Evolutionary conservation across 345 rosid species (phyloP).

Genomic region (Pseudoturritis turrita): DNA sequence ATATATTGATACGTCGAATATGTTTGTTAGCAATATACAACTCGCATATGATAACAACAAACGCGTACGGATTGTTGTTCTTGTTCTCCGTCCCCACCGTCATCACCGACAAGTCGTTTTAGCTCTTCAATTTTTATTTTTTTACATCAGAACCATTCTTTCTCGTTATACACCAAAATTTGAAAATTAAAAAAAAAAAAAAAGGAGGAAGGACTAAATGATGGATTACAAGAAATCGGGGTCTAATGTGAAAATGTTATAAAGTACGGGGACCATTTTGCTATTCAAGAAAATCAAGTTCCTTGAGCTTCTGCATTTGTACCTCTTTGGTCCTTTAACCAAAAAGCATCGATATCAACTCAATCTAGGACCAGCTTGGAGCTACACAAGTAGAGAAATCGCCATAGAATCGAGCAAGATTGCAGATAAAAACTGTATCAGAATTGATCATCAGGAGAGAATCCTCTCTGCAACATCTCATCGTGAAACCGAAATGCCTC

Average conservation of each 20-base stretch:
- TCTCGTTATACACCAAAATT: neutral
- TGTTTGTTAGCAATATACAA: constrained; percentile 9
- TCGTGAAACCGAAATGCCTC: constrained; percentile 82
- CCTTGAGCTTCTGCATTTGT: neutral
- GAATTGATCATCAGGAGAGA: constrained; percentile 72
- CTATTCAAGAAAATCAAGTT: neutral
- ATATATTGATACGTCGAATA: constrained; percentile 1
- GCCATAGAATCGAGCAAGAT: neutral
- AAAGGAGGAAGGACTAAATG: neutral
- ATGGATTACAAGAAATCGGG: neutral
- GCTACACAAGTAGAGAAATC: too few species aligned
- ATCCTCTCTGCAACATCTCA: constrained; percentile 78
- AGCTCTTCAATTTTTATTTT: too few species aligned
- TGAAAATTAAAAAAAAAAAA: neutral
- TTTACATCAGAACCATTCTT: too few species aligned
- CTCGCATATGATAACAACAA: constrained; percentile 1
- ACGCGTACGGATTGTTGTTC: constrained; percentile 17
- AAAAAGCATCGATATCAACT: too few species aligned
- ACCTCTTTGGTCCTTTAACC: too few species aligned
- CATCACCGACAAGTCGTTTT: constrained; percentile 8
- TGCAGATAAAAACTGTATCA: constrained; percentile 15
- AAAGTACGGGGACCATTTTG: neutral
- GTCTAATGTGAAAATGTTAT: neutral
- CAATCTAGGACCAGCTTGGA: too few species aligned
- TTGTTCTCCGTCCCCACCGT: constrained; percentile 9